Conservation (phyloP, 768 basidiomycete species). For the Psilocybe cyanescens region DNA sequence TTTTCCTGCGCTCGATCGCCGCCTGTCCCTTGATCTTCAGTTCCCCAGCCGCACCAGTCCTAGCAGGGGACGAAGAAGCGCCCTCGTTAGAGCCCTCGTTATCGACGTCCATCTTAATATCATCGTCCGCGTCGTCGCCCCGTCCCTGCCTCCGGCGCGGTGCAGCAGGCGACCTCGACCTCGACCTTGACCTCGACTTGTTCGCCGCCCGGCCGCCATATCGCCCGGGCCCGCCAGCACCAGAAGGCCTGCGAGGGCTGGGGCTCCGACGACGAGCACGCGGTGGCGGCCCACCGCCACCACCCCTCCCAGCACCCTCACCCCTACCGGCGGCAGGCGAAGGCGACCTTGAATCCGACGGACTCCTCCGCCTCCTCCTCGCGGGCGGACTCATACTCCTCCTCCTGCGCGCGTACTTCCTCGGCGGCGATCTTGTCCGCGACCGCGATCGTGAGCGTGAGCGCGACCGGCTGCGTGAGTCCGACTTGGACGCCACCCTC, state of each 20-base stretch:
- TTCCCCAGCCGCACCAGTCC: conserved; percentile 34
- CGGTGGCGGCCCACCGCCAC: too few relatives aligned
- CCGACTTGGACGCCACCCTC: conserved; percentile 36
- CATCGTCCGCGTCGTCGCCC: conserved; percentile 1
- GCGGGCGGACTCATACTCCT: conserved; percentile 45
- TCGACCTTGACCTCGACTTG: conserved; percentile 19
- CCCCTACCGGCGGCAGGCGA: background rate
- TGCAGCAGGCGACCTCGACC: conserved; percentile 12
- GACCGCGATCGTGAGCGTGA: conserved; percentile 43
- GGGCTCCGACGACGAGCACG: too few relatives aligned
- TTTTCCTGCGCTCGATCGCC: conserved; percentile 54
- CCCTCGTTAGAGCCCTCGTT: conserved; percentile 25
- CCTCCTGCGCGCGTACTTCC: conserved; percentile 41
- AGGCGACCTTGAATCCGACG: conserved; percentile 25
- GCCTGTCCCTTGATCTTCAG: conserved; percentile 80
- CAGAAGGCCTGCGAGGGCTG: background rate
- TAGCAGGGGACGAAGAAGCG: background rate
- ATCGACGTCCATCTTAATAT: conserved; percentile 40
- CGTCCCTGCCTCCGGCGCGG: background rate
- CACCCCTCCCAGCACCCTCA: background rate
- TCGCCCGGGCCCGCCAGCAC: background rate
- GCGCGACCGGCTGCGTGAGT: conserved; percentile 21
- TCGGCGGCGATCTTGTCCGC: conserved; percentile 46
- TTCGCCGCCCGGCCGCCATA: background rate
- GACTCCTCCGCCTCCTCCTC: conserved; percentile 31